Percentiles rank a stretch among this genome's conserved stretches.
Evolutionary conservation across 2,329 filamentous ascomycete species (phyloP).

Genomic region (Apiospora sp.): DNA sequence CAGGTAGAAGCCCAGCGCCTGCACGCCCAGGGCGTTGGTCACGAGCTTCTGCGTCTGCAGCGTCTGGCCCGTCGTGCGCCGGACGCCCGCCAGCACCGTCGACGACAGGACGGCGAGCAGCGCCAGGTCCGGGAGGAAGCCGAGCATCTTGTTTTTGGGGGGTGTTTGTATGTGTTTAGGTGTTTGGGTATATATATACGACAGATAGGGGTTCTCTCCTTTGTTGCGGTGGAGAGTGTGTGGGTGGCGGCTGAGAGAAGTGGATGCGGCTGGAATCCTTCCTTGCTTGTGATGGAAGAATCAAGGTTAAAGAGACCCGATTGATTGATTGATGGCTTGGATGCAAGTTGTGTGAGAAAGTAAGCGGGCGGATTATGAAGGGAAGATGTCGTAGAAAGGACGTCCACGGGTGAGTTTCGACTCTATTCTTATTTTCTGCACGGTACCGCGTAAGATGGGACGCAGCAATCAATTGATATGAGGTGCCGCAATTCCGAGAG

Average conservation of each 20-base stretch:
- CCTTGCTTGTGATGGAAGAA: not conserved
- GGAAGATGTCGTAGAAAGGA: not conserved
- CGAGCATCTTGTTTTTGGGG: not conserved
- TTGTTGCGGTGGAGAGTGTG: not conserved
- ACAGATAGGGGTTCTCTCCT: not conserved
- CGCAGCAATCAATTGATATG: not conserved
- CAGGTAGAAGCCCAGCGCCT: not conserved
- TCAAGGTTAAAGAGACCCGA: not conserved
- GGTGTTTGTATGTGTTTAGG: not conserved
- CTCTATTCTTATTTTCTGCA: not conserved
- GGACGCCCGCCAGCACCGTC: constrained; percentile 28
- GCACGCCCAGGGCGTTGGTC: constrained; percentile 6
- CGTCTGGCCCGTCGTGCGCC: constrained; percentile 24
- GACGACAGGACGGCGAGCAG: constrained; percentile 27
- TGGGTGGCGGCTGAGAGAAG: not conserved
- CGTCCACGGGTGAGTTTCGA: not conserved
- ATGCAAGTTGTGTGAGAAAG: not conserved
- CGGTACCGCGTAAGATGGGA: not conserved
- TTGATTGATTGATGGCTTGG: not conserved
- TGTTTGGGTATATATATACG: not conserved
- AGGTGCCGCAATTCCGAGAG: constrained; percentile 8
- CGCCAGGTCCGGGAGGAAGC: constrained; percentile 27
- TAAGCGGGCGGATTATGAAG: not conserved
- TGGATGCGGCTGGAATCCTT: not conserved
- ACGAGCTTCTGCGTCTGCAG: constrained; percentile 20